phyloP scores from a whole-genome alignment of 208 protist species.

The Naegleria fowleri region DNA sequence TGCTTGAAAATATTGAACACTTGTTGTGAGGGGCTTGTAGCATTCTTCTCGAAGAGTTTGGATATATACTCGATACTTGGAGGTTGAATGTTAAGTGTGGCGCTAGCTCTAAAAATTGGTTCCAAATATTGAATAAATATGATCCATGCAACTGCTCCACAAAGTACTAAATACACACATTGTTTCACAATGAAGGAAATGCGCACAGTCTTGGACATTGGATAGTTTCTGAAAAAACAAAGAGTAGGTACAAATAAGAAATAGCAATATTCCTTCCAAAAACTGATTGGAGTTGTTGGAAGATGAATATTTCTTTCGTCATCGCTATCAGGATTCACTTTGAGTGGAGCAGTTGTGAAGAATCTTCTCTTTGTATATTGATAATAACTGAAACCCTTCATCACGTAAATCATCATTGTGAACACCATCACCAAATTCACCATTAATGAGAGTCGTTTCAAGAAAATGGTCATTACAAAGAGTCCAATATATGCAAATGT shows the following conservation, averaged over 20 bases:
- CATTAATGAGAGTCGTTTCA: background rate
- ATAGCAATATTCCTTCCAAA: conserved; percentile 47
- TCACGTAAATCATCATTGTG: background rate
- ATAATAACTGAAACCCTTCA: conserved; percentile 1
- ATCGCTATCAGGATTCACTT: background rate
- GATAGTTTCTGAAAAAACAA: conserved; percentile 56
- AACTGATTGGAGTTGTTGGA: conserved; percentile 40
- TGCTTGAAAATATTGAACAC: background rate
- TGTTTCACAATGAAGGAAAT: conserved; percentile 34
- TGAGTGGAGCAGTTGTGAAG: background rate
- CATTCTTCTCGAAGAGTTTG: background rate
- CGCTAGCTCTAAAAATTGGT: background rate
- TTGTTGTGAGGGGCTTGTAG: background rate
- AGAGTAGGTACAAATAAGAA: conserved; percentile 55
- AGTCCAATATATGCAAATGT: background rate
- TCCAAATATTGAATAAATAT: conserved; percentile 37
- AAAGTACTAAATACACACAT: background rate
- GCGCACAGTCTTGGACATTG: conserved; percentile 45
- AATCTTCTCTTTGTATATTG: background rate
- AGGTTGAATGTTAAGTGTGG: background rate
- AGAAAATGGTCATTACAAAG: background rate
- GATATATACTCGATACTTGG: background rate
- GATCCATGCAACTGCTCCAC: conserved; percentile 1
- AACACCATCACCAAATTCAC: background rate
- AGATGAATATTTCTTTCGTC: conserved; percentile 23